Evolutionary conservation across 2,329 filamentous ascomycete species (phyloP), one percentile per base, ranked within the genome.

Genomic region (Aspergillus fijiensis): DNA sequence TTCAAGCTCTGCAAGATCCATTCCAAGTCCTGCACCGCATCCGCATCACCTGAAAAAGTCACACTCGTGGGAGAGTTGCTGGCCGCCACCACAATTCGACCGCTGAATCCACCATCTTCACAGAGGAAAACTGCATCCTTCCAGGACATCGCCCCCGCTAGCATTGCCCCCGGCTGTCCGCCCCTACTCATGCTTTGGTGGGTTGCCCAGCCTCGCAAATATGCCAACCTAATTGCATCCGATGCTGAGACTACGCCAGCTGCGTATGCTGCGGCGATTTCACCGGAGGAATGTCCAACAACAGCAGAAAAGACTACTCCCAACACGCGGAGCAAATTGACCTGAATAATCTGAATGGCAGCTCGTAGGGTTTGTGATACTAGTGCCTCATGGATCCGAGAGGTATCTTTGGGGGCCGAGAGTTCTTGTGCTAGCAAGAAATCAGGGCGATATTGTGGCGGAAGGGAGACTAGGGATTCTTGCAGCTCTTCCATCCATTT

Each of bases 241-340:
- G 16, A 6, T 25, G 51, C 57, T 11, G 29, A 49, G 1, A 62
- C 33, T 5, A 59, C 55, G 42, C 42, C 42, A 11, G 60, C 60
- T 10, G 57, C 79, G 61, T 82, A 84, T 0, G 78, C 81, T 0
- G 79, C 79, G 2, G 65, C 79, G n/a, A 82, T 82, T 63, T 83
- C 81, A 11, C 81, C 81, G 0, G 76, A 79, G 0, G 79, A 81
- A 66, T 83, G 81, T 7, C 81, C 80, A 3, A 80, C 72, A 0
- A 79, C 77, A 2, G 70, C 72, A 7, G 52, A 27, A 4, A 76
- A 69, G 0, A 39, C 51, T 14, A 81, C 60, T 5, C 73, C 73
- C 14, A 71, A 71, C 0, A 63, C 53, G 0, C 59, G 57, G 19
- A 70, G 58, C 11, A 69, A 49, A 5, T 66, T 59, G 1, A 68